phyloP scores from a whole-genome alignment of 2,329 filamentous ascomycete genomes.

The Fusarium keratoplasticum region DNA sequence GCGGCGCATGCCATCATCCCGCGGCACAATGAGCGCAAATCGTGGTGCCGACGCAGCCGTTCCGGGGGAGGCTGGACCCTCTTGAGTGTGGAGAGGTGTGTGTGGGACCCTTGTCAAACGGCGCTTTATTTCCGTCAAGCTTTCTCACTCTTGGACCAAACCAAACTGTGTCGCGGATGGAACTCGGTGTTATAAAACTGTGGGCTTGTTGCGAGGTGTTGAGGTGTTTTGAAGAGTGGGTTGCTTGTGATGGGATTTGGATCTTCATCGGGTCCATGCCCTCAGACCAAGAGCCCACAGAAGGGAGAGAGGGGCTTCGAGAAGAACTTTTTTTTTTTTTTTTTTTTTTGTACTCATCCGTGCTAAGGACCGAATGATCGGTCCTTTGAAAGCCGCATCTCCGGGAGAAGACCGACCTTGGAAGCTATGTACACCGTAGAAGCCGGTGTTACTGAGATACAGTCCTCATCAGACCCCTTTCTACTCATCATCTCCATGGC shows the following conservation, averaged over 20 bases:
- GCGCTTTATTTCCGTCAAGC: slow-evolving; percentile 30
- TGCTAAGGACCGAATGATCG: slow-evolving; percentile 39
- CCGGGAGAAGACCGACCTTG: neutral
- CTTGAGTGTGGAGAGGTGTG: slow-evolving; percentile 17
- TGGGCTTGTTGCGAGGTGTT: slow-evolving; percentile 1
- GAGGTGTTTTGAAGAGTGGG: slow-evolving; percentile 7
- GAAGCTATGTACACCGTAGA: neutral
- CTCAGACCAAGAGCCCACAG: slow-evolving; percentile 4
- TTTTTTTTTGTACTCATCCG: neutral
- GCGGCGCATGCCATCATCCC: slow-evolving; percentile 44
- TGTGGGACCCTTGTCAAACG: slow-evolving; percentile 19
- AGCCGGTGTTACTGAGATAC: neutral
- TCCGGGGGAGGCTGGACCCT: slow-evolving; percentile 27
- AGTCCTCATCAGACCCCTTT: neutral
- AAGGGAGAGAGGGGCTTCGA: slow-evolving; percentile 25
- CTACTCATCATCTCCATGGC: neutral
- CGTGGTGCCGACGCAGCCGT: slow-evolving; percentile 46
- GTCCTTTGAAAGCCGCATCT: slow-evolving; percentile 23
- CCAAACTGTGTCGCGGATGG: neutral
- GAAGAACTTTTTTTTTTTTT: slow-evolving; percentile 22
- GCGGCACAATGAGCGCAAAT: slow-evolving; percentile 39
- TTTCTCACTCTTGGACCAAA: neutral
- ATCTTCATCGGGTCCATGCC: neutral
- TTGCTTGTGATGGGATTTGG: neutral
- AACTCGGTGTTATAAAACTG: slow-evolving; percentile 8